Evolutionary conservation across 352 stramenopile genomes (phyloP).

Genomic region (Blastocystis sp.): DNA sequence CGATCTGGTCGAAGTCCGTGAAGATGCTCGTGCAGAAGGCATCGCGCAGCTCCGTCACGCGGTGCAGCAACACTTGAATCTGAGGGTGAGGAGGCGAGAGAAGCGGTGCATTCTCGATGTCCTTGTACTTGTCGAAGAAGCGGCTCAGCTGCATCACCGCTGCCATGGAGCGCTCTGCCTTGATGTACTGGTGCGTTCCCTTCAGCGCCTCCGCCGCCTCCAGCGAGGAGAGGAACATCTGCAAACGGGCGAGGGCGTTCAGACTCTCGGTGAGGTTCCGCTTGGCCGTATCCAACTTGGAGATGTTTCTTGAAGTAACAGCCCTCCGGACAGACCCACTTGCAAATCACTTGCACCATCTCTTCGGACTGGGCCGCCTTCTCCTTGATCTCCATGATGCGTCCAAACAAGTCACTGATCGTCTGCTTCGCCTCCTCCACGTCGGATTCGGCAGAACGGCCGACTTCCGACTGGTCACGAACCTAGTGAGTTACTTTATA

Average conservation of each 20-base stretch:
- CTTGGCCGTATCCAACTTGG: constrained; percentile 49
- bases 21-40: constrained; percentile 83
- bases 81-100: constrained; percentile 76
- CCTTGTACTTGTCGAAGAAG: constrained; percentile 78
- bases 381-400: constrained; percentile 67
- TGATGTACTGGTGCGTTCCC: constrained; percentile 81
- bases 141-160: constrained; percentile 80
- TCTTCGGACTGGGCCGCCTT: constrained; percentile 55
- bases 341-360: constrained; percentile 63
- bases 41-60: constrained; percentile 83
- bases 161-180: constrained; percentile 89
- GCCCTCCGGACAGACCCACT: neutral
- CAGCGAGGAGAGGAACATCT: constrained; percentile 77
- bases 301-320: constrained; percentile 51
- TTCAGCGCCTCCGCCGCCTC: constrained; percentile 11
- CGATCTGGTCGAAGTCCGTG: constrained; percentile 79
- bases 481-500: neutral
- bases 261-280: constrained; percentile 65
- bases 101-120: constrained; percentile 70
- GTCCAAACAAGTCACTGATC: neutral
- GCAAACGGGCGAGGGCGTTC: constrained; percentile 38
- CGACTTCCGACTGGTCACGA: constrained; percentile 35
- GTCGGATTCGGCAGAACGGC: constrained; percentile 39
- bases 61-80: constrained; percentile 86
- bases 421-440: constrained; percentile 55